Conservation (phyloP, 371 early-diverging fungal genomes). For the Mortierella sp. region DNA sequence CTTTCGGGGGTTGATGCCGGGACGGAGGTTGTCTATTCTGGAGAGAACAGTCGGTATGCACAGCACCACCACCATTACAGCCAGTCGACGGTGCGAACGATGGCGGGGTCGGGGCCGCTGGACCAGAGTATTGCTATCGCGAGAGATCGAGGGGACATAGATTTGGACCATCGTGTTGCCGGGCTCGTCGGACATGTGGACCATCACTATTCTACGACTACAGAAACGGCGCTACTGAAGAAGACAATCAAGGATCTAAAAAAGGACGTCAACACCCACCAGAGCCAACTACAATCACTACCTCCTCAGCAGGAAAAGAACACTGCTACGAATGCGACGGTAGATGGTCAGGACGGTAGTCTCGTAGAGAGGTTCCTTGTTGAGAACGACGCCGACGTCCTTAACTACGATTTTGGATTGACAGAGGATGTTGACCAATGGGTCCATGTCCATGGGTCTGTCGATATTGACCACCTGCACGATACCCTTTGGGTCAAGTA, state of each 20-base stretch:
- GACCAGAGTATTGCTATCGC: conserved; percentile 23
- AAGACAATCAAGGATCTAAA: background rate
- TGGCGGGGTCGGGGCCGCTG: background rate
- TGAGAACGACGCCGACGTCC: background rate
- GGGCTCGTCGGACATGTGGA: conserved; percentile 31
- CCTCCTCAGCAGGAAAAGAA: background rate
- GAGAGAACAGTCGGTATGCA: conserved; percentile 22
- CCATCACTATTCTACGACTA: background rate
- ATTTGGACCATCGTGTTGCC: conserved; percentile 18
- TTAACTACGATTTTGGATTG: conserved; percentile 38
- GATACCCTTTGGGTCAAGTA: conserved; percentile 39
- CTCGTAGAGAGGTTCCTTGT: background rate
- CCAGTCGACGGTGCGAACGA: background rate
- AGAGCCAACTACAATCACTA: background rate
- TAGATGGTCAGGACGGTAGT: background rate
- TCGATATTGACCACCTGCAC: conserved; percentile 32
- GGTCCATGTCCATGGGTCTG: conserved; percentile 2
- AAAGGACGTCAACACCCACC: background rate
- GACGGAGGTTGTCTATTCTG: conserved; percentile 37
- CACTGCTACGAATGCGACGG: background rate
- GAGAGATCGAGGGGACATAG: conserved; percentile 17
- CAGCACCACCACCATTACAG: background rate
- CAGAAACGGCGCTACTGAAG: background rate
- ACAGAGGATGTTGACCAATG: conserved; percentile 29
- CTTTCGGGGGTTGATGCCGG: conserved; percentile 46